A percentile compares a stretch with the other conserved stretches of the same genome.
These are phyloP conservation scores for Exophiala alcalophila DNA, from an alignment of 2,329 filamentous ascomycete genomes.

Conservation along the genomic window DNA sequence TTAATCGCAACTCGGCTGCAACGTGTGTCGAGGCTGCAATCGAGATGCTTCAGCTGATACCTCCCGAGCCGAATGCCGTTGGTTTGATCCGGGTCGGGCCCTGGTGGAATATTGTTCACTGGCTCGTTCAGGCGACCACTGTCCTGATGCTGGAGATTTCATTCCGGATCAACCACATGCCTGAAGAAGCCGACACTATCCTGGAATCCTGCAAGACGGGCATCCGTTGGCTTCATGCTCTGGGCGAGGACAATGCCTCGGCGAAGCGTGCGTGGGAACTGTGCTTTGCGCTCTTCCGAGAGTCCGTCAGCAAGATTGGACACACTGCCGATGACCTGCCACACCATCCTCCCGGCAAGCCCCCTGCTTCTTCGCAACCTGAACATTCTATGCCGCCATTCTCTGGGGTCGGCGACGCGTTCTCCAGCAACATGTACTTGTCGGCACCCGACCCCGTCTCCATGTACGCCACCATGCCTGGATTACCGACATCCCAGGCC, in stretches of 20 bases:
- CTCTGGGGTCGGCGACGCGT: conserved; percentile 2
- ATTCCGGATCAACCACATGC: conserved; percentile 45
- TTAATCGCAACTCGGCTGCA: conserved; percentile 41
- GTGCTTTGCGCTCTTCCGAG: conserved; percentile 39
- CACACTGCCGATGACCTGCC: conserved; percentile 35
- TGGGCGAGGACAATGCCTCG: conserved; percentile 39
- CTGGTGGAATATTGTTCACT: conserved; percentile 48
- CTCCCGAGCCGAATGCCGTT: conserved; percentile 41
- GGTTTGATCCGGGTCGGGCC: conserved; percentile 42
- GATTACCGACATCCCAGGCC: conserved; percentile 14
- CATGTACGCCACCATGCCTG: conserved; percentile 16
- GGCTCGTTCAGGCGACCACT: conserved; percentile 45
- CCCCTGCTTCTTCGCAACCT: conserved; percentile 4
- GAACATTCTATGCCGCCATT: conserved; percentile 15
- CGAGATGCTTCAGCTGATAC: conserved; percentile 42
- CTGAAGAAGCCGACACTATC: conserved; percentile 39
- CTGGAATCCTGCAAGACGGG: conserved; percentile 41
- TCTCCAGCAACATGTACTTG: conserved; percentile 4
- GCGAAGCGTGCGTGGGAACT: conserved; percentile 44
- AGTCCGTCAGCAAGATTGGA: conserved; percentile 36
- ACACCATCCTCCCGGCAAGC: conserved; percentile 20
- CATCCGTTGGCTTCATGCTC: conserved; percentile 43
- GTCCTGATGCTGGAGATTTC: conserved; percentile 47
- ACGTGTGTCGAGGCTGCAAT: conserved; percentile 41
- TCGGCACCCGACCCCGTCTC: conserved; percentile 7